Evolutionary conservation across 192 early-diverging fungal species (phyloP).

Genomic region (Linnemannia zychae): DNA sequence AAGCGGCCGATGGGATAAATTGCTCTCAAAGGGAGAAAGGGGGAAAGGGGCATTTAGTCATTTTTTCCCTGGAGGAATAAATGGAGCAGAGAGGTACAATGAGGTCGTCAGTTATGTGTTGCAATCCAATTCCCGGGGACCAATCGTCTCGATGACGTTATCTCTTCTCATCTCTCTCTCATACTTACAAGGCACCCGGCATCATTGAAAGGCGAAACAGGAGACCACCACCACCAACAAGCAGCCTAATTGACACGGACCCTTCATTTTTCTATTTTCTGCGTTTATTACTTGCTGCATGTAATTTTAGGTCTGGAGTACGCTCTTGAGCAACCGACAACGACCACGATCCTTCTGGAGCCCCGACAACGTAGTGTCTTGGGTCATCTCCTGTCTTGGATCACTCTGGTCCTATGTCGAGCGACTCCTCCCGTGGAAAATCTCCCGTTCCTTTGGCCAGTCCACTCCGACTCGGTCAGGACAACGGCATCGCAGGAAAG

Average conservation of each 20-base stretch:
- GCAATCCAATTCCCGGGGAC: neutral
- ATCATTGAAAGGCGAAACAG: neutral
- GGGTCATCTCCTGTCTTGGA: slow-evolving; percentile 25
- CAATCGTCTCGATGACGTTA: neutral
- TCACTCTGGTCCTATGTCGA: slow-evolving; percentile 10
- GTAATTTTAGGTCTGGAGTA: slow-evolving; percentile 30
- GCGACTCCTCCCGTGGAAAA: slow-evolving; percentile 36
- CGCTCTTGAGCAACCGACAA: slow-evolving; percentile 31
- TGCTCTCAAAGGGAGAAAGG: slow-evolving; percentile 26
- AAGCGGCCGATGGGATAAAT: slow-evolving; percentile 27
- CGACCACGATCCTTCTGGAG: slow-evolving; percentile 36
- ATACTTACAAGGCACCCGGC: neutral
- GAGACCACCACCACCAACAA: neutral
- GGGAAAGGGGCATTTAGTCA: neutral
- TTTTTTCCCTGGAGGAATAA: slow-evolving; percentile 9
- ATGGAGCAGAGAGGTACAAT: neutral
- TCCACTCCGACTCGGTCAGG: slow-evolving; percentile 15
- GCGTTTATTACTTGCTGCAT: neutral
- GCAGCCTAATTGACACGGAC: neutral
- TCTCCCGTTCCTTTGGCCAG: slow-evolving; percentile 15
- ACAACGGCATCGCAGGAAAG: slow-evolving; percentile 20
- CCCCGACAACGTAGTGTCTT: slow-evolving; percentile 20
- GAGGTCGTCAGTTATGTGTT: neutral
- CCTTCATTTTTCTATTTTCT: neutral
- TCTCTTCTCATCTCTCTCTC: neutral